Evolutionary conservation across 495 filamentous ascomycete genomes (phyloP), one percentile per base, ranked within the genome.

Genomic region (Penicillium atrosanguineum): DNA sequence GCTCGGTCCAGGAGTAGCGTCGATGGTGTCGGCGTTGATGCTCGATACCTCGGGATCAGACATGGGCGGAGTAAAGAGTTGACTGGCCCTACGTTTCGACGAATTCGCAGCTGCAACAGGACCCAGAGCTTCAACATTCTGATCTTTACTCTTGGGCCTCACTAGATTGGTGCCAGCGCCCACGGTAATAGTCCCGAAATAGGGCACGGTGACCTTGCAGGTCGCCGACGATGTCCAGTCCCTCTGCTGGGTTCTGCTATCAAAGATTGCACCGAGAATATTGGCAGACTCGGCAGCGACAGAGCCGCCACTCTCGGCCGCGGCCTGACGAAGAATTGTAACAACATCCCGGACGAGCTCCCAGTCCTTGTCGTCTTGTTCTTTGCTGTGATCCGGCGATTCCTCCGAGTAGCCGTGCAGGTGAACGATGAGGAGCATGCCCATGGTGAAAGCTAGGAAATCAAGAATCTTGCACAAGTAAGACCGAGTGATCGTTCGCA

Each of bases 391-490:
- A 37, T 50, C 55, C 16, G 62, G 53, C 4, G 42, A 51, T 9
- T 63, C 60, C 23, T 68, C 68, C 16, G 57, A 74, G 45, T 72
- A 70, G 16, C 74, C 73, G 36, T 79, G 55, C 9, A 80, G 58
- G 29, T 79, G 71, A 14, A 83, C 66, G 16, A 79, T 57, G 19
- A 84, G 55, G 9, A 81, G 59, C 53, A 82, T 71, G 4, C 78
- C 70, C 12, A 74, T 69, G 0, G 71, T 81, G 60, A 84, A 83
- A 11, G 69, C 78, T 53, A 80, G 67, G 50, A 83, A 84, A 53
- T 84, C 81, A 20, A 78, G 63, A 16, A 80, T 58, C 44, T 83
- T 80, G 67, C 81, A 82, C 28, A 76, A 52, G 51, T 73, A 75
- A 15, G 72, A 67, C 25, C 64, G 62, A 11, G 59, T 61, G 6